phyloP scores from a whole-genome alignment of 768 basidiomycete genomes.

The Aureoboletus auriporus region DNA sequence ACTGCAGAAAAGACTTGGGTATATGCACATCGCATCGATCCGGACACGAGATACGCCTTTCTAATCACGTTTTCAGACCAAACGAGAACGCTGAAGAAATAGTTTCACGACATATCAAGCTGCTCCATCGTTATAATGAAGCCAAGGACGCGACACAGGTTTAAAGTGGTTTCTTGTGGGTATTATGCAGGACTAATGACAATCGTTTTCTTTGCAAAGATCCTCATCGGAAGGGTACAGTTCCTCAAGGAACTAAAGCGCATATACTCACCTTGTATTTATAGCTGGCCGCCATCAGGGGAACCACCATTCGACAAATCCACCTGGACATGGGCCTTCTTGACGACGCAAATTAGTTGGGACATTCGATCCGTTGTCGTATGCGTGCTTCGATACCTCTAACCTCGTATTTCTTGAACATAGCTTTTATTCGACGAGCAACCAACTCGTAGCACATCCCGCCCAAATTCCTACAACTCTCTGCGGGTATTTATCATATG shows the following conservation, averaged over 20 bases:
- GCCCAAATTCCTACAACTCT: constrained; percentile 24
- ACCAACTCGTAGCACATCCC: constrained; percentile 32
- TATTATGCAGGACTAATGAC: background rate
- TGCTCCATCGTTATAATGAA: constrained; percentile 76
- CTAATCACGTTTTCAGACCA: constrained; percentile 26
- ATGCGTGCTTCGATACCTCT: background rate
- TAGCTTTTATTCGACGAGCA: constrained; percentile 22
- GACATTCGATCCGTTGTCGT: background rate
- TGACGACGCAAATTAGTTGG: constrained; percentile 43
- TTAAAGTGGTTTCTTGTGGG: background rate
- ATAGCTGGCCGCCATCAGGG: constrained; percentile 69
- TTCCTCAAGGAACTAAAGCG: background rate
- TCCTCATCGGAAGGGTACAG: constrained; percentile 72
- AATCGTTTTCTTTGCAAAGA: constrained; percentile 36
- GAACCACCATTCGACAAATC: constrained; percentile 68
- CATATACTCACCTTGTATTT: constrained; percentile 12
- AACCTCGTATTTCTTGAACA: background rate
- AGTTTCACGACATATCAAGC: constrained; percentile 63
- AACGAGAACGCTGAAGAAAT: constrained; percentile 52
- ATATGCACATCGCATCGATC: constrained; percentile 5
- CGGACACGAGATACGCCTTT: background rate
- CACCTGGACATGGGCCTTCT: constrained; percentile 68
- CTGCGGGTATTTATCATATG: constrained; percentile 5
- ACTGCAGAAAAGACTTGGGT: constrained; percentile 48
- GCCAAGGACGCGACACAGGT: constrained; percentile 83